Percentiles rank a stretch among this genome's conserved stretches.
These are phyloP conservation scores for Kodamaea anthophila DNA, from an alignment of 1,139 yeast genomes.

Conservation along the genomic window DNA sequence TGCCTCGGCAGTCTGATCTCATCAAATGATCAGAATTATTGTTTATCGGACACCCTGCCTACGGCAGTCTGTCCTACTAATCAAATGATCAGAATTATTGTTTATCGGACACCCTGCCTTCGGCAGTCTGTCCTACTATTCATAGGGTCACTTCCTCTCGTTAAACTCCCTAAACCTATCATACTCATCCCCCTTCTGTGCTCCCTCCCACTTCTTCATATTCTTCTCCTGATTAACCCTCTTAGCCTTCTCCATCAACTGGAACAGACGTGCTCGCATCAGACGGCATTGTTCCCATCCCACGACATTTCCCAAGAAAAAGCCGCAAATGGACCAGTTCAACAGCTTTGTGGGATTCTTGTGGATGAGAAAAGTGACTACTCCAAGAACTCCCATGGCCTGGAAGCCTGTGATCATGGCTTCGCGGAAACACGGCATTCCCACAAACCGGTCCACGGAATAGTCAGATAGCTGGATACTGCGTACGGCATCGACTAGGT, in stretches of 20 bases:
- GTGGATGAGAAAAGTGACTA: constrained; percentile 65
- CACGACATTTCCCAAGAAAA: constrained; percentile 70
- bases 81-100: too few relatives aligned
- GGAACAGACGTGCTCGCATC: constrained; percentile 55
- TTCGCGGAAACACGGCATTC: constrained; percentile 85
- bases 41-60: too few relatives aligned
- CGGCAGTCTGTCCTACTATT: too few relatives aligned
- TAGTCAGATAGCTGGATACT: constrained; percentile 46
- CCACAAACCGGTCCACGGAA: constrained; percentile 44
- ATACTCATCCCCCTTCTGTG: constrained; percentile 17
- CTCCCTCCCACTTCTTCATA: constrained; percentile 21
- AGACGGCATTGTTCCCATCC: constrained; percentile 94
- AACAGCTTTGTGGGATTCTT: constrained; percentile 55
- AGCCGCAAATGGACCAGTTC: constrained; percentile 83
- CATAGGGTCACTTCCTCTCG: constrained; percentile 5
- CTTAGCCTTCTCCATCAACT: constrained; percentile 58
- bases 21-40: too few relatives aligned
- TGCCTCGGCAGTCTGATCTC: too few relatives aligned
- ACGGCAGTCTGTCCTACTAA: too few relatives aligned
- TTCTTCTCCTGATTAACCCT: constrained; percentile 38
- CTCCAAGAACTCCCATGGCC: constrained; percentile 74
- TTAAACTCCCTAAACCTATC: constrained; percentile 24
- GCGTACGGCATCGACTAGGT: constrained; percentile 27
- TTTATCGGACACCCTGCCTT: too few relatives aligned
- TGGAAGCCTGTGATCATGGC: constrained; percentile 85